Evolutionary conservation across 2,329 filamentous ascomycete genomes (phyloP).

Genomic region (Xylaria sp.): DNA sequence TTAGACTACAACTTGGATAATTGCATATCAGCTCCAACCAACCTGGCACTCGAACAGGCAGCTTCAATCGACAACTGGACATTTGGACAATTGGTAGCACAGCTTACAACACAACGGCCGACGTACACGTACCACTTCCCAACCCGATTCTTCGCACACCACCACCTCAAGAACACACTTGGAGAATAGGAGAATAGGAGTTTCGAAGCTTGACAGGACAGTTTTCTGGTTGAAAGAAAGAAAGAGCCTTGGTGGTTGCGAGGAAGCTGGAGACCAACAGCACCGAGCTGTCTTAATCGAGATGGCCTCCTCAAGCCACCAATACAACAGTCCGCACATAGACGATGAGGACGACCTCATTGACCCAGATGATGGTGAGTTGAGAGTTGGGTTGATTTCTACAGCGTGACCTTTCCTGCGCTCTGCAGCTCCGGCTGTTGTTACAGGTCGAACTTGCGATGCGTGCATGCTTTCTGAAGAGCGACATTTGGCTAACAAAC

Average conservation of each 20-base stretch:
- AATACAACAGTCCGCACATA: constrained; percentile 70
- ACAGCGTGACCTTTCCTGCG: constrained; percentile 1
- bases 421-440: neutral
- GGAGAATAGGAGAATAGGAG: neutral
- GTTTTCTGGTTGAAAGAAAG: neutral
- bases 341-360: constrained; percentile 77
- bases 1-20: neutral
- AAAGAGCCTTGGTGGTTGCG: neutral
- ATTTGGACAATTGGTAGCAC: constrained; percentile 10
- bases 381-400: neutral
- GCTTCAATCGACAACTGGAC: constrained; percentile 24
- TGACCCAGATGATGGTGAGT: constrained; percentile 79
- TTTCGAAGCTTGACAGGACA: neutral
- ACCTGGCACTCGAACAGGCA: constrained; percentile 27
- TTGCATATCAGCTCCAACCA: constrained; percentile 25
- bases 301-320: constrained; percentile 63
- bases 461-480: too few species aligned
- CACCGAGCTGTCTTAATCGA: constrained; percentile 31
- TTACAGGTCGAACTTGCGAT: constrained; percentile 1
- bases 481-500: constrained; percentile 25
- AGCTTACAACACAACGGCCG: constrained; percentile 16
- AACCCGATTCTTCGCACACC: neutral
- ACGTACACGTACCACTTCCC: constrained; percentile 12
- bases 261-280: constrained; percentile 20
- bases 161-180: neutral